Base-by-base conservation (phyloP, 2,329 filamentous ascomycete genomes). In the Stenocarpella maydis region DNA sequence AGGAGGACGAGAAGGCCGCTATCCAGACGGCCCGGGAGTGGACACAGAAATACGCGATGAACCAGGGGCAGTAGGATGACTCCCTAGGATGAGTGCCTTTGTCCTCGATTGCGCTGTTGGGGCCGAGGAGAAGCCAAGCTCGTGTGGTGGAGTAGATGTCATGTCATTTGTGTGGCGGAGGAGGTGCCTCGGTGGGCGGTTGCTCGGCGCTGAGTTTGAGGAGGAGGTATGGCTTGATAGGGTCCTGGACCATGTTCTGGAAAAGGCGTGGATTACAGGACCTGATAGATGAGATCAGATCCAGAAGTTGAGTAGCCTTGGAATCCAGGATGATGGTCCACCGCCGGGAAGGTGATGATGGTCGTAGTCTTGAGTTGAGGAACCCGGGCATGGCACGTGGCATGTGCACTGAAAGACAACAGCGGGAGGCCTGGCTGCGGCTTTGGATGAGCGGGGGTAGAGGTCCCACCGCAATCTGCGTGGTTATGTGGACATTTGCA, bases 1-100 rank as follows among this genome's bases (percentile, higher is more conserved):
- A 98, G 84, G 94, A 98, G 77, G 91, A 99, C 77, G 93, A 98
- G 82, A 90, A 90, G 73, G 93, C 93, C 58, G 96, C 96, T 28
- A 98, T 99, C 76, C 90, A 92, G 73, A 98, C 94, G 9, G 95
- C 95, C 19, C 91, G 88, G 77, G 94, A 97, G 77, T 98, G 96
- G 95, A 98, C 96, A 15, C 86, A 87, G 79, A 91, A 91, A 75
- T 93, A 96, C 78, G 95, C 95, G 60, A 87, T 39, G 28, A 43
- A 39, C 26, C 37, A 53, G 45, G 21, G 65, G 69, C 47, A 71
- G 67, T 60, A 69, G 67, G n/a, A n/a, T n/a, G n/a, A n/a, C n/a
- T n/a, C n/a, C n/a, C n/a, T 63, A 64, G 67, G 67, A 58, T 49
- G 43, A 37, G 43, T 8, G 8, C 43, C 2, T 24, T 31, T 21